Evolutionary conservation across 768 basidiomycete genomes (phyloP).

Genomic region (Pleurotus tuber-regium): DNA sequence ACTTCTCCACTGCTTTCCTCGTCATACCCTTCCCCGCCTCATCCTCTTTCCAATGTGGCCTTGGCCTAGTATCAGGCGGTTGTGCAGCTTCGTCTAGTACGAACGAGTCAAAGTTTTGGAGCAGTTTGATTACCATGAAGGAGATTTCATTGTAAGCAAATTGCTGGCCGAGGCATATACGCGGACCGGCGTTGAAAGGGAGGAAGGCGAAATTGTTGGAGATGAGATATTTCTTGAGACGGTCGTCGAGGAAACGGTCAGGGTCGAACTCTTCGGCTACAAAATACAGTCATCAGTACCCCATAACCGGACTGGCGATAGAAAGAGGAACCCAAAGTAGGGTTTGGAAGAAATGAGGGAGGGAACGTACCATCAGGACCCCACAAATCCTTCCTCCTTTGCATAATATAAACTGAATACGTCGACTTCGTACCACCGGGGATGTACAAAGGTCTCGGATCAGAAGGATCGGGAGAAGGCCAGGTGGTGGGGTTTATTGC

Average conservation of each 20-base stretch:
- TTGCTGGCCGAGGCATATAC: constrained; percentile 46
- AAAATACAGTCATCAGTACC: background rate
- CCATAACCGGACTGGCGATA: too few relatives aligned
- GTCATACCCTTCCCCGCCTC: too few relatives aligned
- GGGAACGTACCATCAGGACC: constrained; percentile 37
- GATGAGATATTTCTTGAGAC: constrained; percentile 44
- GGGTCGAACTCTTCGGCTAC: constrained; percentile 51
- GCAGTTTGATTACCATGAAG: constrained; percentile 43
- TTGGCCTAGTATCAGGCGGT: constrained; percentile 29
- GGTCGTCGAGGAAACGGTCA: constrained; percentile 50
- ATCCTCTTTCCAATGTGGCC: constrained; percentile 33
- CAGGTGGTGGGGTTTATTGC: constrained; percentile 29
- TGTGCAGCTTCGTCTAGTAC: constrained; percentile 35
- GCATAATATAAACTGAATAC: constrained; percentile 33
- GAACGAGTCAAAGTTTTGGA: constrained; percentile 41
- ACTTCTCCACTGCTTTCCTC: constrained; percentile 32
- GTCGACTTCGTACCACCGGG: constrained; percentile 27
- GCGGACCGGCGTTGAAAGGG: constrained; percentile 38
- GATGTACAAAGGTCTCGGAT: constrained; percentile 35
- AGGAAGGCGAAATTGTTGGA: constrained; percentile 52
- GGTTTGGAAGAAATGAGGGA: background rate
- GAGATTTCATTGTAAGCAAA: constrained; percentile 54
- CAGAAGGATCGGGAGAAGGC: constrained; percentile 24
- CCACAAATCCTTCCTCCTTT: constrained; percentile 44
- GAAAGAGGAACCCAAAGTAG: background rate